These are phyloP conservation scores for Chenopodium berlandieri DNA, from an alignment of 148 eudicot species.

Conservation along the genomic window DNA sequence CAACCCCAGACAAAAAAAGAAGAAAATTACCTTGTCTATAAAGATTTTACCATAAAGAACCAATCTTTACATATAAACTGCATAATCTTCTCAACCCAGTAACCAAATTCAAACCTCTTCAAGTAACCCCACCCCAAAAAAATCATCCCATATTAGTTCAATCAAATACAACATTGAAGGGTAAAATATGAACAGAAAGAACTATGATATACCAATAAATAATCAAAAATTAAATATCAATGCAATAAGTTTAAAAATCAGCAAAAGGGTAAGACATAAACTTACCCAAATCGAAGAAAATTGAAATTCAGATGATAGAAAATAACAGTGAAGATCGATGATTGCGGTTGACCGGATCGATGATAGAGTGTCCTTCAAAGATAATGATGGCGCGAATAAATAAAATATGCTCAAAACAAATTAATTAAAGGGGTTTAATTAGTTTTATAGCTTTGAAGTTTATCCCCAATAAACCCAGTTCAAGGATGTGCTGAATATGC, in stretches of 20 bases:
- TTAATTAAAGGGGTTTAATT: too few species aligned
- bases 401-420: background rate
- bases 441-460: too few species aligned
- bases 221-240: background rate
- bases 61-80: background rate
- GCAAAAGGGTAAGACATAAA: background rate
- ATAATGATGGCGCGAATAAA: background rate
- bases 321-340: background rate
- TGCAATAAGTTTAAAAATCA: background rate
- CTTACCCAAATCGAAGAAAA: conserved; percentile 8
- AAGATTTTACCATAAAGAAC: background rate
- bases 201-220: background rate
- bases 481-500: background rate
- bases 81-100: background rate
- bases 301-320: background rate
- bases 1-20: background rate
- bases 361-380: background rate
- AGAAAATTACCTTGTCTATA: background rate
- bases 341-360: conserved; percentile 14
- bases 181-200: background rate
- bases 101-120: background rate
- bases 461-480: background rate
- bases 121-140: background rate
- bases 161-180: background rate
- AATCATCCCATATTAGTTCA: background rate